Conservation (phyloP, 2,329 filamentous ascomycete genomes). For the Ploettnerulaceae sp. region DNA sequence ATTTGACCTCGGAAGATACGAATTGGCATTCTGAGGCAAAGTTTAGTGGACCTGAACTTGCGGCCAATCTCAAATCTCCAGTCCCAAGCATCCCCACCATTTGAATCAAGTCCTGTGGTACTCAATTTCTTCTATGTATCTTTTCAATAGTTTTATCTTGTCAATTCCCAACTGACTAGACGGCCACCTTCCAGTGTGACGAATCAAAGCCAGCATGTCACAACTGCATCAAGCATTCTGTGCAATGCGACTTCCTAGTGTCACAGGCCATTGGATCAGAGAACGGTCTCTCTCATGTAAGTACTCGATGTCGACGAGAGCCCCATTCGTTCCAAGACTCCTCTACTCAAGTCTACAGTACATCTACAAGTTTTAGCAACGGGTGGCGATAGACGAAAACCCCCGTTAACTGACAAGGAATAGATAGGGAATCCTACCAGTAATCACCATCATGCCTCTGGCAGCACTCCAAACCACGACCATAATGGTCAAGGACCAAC, state of each 20-base stretch:
- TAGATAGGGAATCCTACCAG: no score
- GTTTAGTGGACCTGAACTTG: no score
- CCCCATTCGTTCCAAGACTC: neutral
- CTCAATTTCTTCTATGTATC: neutral
- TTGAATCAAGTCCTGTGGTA: no score
- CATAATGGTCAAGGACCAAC: no score
- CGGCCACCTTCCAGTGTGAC: conserved; percentile 35
- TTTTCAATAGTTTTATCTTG: neutral
- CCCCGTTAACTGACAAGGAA: neutral
- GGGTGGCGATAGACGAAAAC: no score
- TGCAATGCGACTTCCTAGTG: conserved; percentile 36
- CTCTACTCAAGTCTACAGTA: no score
- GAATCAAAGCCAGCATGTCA: conserved; percentile 38
- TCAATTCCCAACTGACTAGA: neutral
- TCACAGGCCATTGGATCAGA: conserved; percentile 14
- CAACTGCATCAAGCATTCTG: conserved; percentile 40
- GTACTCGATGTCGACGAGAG: neutral
- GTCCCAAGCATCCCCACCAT: no score
- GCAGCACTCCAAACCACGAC: no score
- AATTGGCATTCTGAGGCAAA: no score
- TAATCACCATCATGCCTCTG: no score
- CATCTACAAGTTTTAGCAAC: no score
- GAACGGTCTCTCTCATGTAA: conserved; percentile 8
- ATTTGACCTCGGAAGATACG: no score
- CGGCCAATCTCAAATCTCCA: neutral